Base-by-base conservation (phyloP, 441 rosid species). In the Populus hybrid region DNA sequence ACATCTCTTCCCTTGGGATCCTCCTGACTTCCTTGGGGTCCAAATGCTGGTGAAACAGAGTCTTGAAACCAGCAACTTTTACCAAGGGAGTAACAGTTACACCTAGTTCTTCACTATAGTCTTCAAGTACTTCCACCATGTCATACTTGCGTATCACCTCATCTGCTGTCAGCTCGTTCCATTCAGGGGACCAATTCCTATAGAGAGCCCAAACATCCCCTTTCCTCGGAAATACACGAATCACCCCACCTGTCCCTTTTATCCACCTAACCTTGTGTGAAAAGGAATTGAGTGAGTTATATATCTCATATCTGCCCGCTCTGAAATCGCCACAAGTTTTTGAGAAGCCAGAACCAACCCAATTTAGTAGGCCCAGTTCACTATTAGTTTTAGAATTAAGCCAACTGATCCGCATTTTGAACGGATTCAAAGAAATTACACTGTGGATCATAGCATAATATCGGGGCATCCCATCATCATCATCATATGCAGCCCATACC, bases 161-260 rank as follows among this genome's bases (percentile, higher is more conserved):
- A 70, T 85, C 92, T 7, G 91, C 82, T 10, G 93, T 91, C 28
- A 75, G 46, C 75, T 81, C 86, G 70, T 90, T 84, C 97, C 97
- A 93, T 53, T 91, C 91, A 23, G 91, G 75, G 57, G 94, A 88
- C 97, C 97, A 93, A 81, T 91, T 87, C 66, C 89, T 83, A 67
- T 91, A 93, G 77, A 93, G 76, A 32, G 97, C 94, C 96, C 97
- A 93, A 69, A 93, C 86, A 72, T 93, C 93, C 10, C 96, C 97
- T 75, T 87, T 89, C 24, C 73, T 81, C 12, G 96, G 96, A 81
- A 77, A 87, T 72, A 93, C 88, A 40, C 78, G 80, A 75, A 93
- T 77, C 32, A 88, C 81, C 70, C 97, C 97, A 24, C 89, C 86
- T 1, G 26, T 40, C 64, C 94, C 94, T 87, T 87, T 91, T 53